A percentile compares a stretch with the other conserved stretches of the same genome.
phyloP scores from a whole-genome alignment of 768 basidiomycete genomes.

The Pleurotus giganteus region DNA sequence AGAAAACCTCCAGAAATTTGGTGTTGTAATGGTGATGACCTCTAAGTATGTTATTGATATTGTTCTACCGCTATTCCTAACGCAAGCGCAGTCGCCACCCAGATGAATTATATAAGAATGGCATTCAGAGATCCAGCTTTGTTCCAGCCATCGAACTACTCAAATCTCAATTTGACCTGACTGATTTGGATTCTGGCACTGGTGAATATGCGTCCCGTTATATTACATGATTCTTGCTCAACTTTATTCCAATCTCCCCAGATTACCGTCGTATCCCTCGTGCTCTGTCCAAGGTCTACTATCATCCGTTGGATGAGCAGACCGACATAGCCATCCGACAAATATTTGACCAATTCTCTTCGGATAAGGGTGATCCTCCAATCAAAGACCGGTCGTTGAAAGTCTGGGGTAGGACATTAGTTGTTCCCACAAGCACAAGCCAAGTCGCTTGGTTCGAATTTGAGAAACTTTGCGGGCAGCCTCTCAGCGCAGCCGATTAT shows the following conservation, averaged over 20 bases:
- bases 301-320: constrained; percentile 68
- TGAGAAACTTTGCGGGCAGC: constrained; percentile 80
- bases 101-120: constrained; percentile 97
- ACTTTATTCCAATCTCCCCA: constrained; percentile 24
- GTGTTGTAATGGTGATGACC: constrained; percentile 93
- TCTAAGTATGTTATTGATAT: constrained; percentile 74
- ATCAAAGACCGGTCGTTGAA: constrained; percentile 61
- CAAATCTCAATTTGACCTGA: constrained; percentile 82
- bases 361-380: constrained; percentile 53
- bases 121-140: constrained; percentile 94
- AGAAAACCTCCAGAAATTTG: constrained; percentile 81
- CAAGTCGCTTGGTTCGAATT: constrained; percentile 87
- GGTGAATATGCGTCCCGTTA: constrained; percentile 44
- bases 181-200: constrained; percentile 93
- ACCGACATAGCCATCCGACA: constrained; percentile 74
- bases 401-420: constrained; percentile 89
- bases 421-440: constrained; percentile 76
- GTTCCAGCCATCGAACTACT: constrained; percentile 92
- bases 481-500: constrained; percentile 94
- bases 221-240: constrained; percentile 2
- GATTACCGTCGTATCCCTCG: constrained; percentile 95
- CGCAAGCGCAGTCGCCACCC: constrained; percentile 80
- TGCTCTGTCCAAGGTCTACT: constrained; percentile 93
- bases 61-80: constrained; percentile 6
- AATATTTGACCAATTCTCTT: constrained; percentile 74